Base-by-base conservation (phyloP, 2,329 filamentous ascomycete species). In the Penicillium brevicompactum region DNA sequence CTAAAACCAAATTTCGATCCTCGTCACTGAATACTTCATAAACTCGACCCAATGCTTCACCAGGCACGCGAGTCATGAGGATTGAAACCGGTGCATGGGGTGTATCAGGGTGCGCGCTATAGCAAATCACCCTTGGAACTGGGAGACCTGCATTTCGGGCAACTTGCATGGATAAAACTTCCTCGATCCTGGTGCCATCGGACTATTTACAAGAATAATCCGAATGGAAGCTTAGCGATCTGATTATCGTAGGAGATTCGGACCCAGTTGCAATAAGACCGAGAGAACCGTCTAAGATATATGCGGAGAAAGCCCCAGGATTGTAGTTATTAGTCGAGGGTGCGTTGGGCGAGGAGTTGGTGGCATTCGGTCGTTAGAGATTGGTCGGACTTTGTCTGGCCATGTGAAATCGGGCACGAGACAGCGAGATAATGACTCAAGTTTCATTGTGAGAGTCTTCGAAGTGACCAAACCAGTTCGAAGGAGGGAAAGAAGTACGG, bases 31-130 rank as follows among this genome's bases (percentile, higher is more conserved):
- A 64, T 14, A 56, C 47, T 53, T 73, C 57, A 45, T 68, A 73
- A 2, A 59, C 56, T 56, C 67, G 63, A 43, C 67, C 69, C 18
- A 74, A 27, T 55, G 73, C 70, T 49, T 63, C 56, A 14, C 72
- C 71, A 44, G 70, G 70, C 52, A 74, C 51, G 34, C 72, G 68
- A 54, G 73, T 76, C 69, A 77, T 75, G 2, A 74, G 53, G 49
- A 74, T 75, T 22, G 72, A 74, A 27, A 74, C 46, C 14, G 67
- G 67, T 18, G 66, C 65, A 59, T 70, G 61, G 11, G 67, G 65
- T 18, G 56, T 65, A 55, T 70, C 57, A 30, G 67, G 64, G 59
- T 74, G 70, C 8, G 72, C 70, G 27, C 71, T 67, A 55, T 70
- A 72, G 51, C 61, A 66, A 21, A 74, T 64, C 16, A 74, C 68